Evolutionary conservation across 2,329 filamentous ascomycete genomes (phyloP), one percentile per base, ranked within the genome.

Genomic region (Fusarium anguioides): DNA sequence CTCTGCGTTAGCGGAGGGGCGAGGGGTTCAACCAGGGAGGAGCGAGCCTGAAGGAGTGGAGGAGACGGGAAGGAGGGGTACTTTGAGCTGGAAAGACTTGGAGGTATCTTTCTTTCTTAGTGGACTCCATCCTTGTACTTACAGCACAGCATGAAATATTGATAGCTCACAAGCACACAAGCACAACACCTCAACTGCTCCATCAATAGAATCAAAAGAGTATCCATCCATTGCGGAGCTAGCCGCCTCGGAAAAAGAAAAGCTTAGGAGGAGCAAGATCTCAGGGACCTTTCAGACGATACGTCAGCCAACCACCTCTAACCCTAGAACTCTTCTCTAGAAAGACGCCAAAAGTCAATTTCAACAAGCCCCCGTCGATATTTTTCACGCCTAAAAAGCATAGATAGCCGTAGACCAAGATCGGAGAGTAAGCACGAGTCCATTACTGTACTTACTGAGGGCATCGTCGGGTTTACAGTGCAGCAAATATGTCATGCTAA

Each of bases 271-370:
- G 26, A 29, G 11, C 11, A 29, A 31, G 41, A 35, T 41, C 29
- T 26, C 24, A 59, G 23, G 27, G 26, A 62, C 31, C 42, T 24
- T 54, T 56, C 31, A 39, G 18, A 24, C 18, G 36, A 41, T 42
- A 46, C 45, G 24, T 57, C 45, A 46, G 46, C 58, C 52, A 67
- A 48, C 58, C 48, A 67, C 62, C 35, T 27, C 31, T 26, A 33
- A 53, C 39, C 36, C 47, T 44, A 55, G 46, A 65, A 65, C 36
- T 17, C 47, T 53, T 60, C 53, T 54, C 47, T 17, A 37, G n/a
- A 21, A 47, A 17, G 41, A 49, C 42, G 29, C 45, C 55, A 48
- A 68, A 67, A 67, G 59, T 52, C 64, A 68, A 67, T 67, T 59
- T 57, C 44, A 67, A 67, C 45, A 57, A 49, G 63, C 47, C 44